Evolutionary conservation across 768 basidiomycete species (phyloP), one percentile per base, ranked within the genome.

Genomic region (Ramaria rubella): DNA sequence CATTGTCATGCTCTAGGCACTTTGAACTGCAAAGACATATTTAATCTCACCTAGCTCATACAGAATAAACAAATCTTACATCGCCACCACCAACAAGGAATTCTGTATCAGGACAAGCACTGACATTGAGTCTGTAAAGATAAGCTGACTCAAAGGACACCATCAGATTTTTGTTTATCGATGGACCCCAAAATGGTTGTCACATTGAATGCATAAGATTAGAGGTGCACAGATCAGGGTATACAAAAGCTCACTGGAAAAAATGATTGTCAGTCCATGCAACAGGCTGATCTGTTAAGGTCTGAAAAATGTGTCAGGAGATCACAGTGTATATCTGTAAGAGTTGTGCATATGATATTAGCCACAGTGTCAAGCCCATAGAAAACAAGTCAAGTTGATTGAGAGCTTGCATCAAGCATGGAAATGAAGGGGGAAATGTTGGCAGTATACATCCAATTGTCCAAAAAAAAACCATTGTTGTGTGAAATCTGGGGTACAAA

Each of bases 221-320:
- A 38, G 11, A 9, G 17, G 38, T 40, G 6, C 5, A 19, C 21
- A 19, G 12, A 36, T 8, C 9, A 38, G 9, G 6, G 7, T 43
- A 24, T n/a, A 14, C 19, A 23, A 53, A 15, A 23, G 29, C 40
- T 55, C 21, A 55, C 53, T 80, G 81, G 33, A 70, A 73, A 64
- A 82, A 82, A 60, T 81, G 74, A 61, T 82, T 81, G 64, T 78
- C 76, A 29, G 81, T 78, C 80, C 80, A 81, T 17, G 78, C 76
- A 21, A 83, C 68, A 5, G 80, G 75, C 26, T 79, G 72, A 8
- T 75, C 77, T 5, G 73, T 73, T 6, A 82, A 67, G 9, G 75
- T 80, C 80, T 80, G 52, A 24, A 26, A 60, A 3, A 26, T 26
- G 42, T 46, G 49, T 58, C 17, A 44, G 51, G 31, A 40, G 31